A percentile compares a stretch with the other conserved stretches of the same genome.
These are phyloP conservation scores for Stygiomarasmius scandens DNA, from an alignment of 1,284 basidiomycete species.

Conservation along the genomic window DNA sequence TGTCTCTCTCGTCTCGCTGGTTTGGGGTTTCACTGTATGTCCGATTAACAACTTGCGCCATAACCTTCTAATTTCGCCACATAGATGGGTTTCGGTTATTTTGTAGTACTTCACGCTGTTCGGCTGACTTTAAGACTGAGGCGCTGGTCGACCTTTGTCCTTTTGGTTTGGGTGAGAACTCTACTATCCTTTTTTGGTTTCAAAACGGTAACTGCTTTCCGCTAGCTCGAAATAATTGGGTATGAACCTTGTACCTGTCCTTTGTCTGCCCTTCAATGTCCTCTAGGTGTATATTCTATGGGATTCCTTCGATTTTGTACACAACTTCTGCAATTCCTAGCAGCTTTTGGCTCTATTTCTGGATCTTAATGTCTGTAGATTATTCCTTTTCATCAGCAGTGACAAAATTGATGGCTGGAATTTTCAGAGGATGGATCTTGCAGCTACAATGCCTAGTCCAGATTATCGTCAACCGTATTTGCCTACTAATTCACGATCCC, in stretches of 20 bases:
- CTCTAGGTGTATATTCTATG: neutral
- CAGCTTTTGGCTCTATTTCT: neutral
- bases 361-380: neutral
- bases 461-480: slow-evolving; percentile 12
- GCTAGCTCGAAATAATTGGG: slow-evolving; percentile 4
- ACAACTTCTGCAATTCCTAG: neutral
- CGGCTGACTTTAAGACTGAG: neutral
- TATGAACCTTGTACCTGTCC: neutral
- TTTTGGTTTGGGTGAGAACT: neutral
- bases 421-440: neutral
- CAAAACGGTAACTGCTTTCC: neutral
- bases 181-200: neutral
- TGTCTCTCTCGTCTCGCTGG: neutral
- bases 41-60: neutral
- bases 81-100: neutral
- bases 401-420: neutral
- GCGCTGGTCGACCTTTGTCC: neutral
- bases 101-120: neutral
- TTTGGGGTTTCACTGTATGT: neutral
- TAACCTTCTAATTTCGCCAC: neutral
- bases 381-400: neutral
- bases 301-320: neutral
- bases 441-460: slow-evolving; percentile 6
- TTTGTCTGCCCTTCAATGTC: neutral
- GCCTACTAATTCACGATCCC: neutral